Base-by-base conservation (phyloP, 331 rosid species). In the Pyracantha coccinea region DNA sequence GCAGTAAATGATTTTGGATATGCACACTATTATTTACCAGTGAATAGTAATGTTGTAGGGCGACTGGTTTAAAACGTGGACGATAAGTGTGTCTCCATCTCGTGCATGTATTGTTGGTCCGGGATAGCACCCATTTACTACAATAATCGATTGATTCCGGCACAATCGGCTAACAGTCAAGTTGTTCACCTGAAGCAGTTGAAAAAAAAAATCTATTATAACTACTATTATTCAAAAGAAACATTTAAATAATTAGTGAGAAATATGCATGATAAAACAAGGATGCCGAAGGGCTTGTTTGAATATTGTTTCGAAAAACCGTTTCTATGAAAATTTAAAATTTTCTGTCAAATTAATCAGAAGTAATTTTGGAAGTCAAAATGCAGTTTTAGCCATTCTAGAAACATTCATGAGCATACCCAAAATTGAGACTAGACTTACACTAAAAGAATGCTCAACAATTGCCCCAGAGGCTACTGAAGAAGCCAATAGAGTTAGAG, bases 361-460 rank as follows among this genome's bases (percentile, higher is more conserved):
- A 35, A 35, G 44, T 0, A 27, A 27, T 27, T 27, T 27, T 27
- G 28, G 28, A 35, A 0, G 13, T 35, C 4, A 35, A 8, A 35
- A 35, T 35, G 44, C 44, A 0, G 10, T 35, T 35, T 8, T 9
- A 35, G 44, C 44, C 13, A 35, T 35, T 35, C 12, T 35, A 0
- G 13, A 35, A 35, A 35, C 4, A 35, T 2, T 35, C 44, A 2
- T 0, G 8, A 50, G 55, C 55, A 16, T 15, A 35, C 55, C 6
- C 20, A 50, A 44, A 50, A 50, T 5, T 50, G 55, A 4, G 61
- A 1, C 23, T 21, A 68, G 35, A 31, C 70, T 45, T 85, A 89
- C 97, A 33, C 71, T 20, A 68, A 78, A 92, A 15, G 85, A 74
- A 66, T 89, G 86, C 77, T 92, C 88, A 66, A 88, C 90, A 3